Conservation (phyloP, 2,329 filamentous ascomycete genomes). For the Xylaria sp. region DNA sequence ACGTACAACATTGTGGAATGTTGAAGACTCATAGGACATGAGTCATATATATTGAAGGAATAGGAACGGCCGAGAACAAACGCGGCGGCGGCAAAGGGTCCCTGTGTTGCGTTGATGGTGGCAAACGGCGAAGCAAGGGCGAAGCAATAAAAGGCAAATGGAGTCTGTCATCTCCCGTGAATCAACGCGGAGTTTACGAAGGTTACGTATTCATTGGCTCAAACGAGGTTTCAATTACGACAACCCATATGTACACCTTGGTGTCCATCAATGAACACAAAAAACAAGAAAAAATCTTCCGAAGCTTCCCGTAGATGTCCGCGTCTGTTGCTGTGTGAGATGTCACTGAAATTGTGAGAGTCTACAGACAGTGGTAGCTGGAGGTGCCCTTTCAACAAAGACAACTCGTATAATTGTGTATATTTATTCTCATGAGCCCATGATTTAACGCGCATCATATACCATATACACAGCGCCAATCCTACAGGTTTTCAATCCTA, state of each 20-base stretch:
- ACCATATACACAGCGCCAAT: neutral
- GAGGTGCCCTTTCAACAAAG: neutral
- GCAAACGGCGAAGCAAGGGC: slow-evolving; percentile 31
- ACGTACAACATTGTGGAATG: slow-evolving; percentile 28
- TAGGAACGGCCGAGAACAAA: slow-evolving; percentile 16
- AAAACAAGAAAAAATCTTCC: slow-evolving; percentile 33
- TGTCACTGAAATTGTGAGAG: neutral
- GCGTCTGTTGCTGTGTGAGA: neutral
- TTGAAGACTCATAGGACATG: slow-evolving; percentile 28
- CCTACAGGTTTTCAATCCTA: neutral
- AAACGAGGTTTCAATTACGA: slow-evolving; percentile 39
- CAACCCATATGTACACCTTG: slow-evolving; percentile 39
- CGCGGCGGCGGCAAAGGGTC: neutral
- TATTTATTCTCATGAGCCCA: neutral
- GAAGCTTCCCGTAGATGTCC: neutral
- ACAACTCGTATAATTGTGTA: neutral
- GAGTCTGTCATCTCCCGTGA: slow-evolving; percentile 34
- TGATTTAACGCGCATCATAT: neutral
- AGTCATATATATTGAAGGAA: slow-evolving; percentile 37
- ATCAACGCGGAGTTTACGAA: slow-evolving; percentile 45
- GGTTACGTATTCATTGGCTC: slow-evolving; percentile 46
- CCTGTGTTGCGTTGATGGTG: slow-evolving; percentile 2
- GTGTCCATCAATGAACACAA: slow-evolving; percentile 42
- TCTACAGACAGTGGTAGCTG: neutral
- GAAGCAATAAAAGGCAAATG: slow-evolving; percentile 33